Percentiles rank a stretch among this genome's conserved stretches.
These are phyloP conservation scores for Trichoderma reesei DNA, from an alignment of 495 filamentous ascomycete genomes.

Conservation along the genomic window DNA sequence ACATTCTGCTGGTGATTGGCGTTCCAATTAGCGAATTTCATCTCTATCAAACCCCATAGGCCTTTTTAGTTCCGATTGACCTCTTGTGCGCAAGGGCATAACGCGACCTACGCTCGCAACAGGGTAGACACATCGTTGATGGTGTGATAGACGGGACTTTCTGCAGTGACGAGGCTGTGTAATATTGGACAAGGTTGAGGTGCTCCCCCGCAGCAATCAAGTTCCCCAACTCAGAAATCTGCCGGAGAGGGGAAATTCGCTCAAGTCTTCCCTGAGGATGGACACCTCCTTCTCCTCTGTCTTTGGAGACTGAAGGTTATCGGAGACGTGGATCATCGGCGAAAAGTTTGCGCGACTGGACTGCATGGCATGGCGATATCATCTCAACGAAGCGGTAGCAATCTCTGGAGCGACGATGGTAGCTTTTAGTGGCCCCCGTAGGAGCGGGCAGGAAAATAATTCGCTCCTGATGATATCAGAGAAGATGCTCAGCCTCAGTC, in stretches of 20 bases:
- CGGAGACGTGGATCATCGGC: background rate
- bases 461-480: background rate
- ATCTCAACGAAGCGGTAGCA: background rate
- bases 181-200: constrained; percentile 2
- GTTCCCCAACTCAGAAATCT: background rate
- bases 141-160: background rate
- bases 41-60: too few relatives aligned
- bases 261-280: background rate
- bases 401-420: background rate
- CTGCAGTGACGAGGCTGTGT: background rate
- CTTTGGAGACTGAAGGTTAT: background rate
- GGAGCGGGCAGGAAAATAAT: background rate
- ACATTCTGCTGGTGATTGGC: background rate
- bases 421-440: background rate
- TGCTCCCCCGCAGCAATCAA: background rate
- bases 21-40: too few relatives aligned
- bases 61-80: too few relatives aligned
- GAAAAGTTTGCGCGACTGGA: background rate
- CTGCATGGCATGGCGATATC: background rate
- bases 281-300: background rate
- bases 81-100: background rate
- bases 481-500: background rate
- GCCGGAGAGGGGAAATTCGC: background rate
- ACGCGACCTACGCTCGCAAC: background rate
- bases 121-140: background rate